Conservation (phyloP, 139 green algal species). For the Zygnema circumcarinatum region DNA sequence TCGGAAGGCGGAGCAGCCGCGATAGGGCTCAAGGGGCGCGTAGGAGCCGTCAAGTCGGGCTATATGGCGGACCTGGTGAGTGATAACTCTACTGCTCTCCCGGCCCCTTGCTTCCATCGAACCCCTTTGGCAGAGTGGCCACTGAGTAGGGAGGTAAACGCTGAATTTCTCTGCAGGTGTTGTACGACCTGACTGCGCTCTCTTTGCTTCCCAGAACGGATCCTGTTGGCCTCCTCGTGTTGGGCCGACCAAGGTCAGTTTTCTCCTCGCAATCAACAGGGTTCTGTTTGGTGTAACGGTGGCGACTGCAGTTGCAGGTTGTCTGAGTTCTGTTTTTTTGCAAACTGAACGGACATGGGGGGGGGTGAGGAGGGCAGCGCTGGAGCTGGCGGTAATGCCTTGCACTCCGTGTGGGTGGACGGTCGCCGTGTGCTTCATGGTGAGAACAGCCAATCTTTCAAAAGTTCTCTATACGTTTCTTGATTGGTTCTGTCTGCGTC, state of each 20-base stretch:
- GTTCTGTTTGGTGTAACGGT: no score
- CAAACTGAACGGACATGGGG: no score
- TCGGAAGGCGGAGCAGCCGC: conserved; percentile 28
- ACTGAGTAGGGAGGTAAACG: no score
- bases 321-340: no score
- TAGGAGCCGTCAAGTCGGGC: conserved; percentile 20
- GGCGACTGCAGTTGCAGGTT: no score
- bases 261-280: no score
- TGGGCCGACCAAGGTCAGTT: background rate
- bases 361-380: no score
- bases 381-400: background rate
- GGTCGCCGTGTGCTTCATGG: background rate
- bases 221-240: background rate
- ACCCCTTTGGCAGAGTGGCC: no score
- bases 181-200: background rate
- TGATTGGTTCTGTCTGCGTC: no score
- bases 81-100: background rate
- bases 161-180: background rate
- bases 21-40: conserved; percentile 11
- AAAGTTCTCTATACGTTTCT: background rate
- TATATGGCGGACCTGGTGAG: conserved; percentile 21
- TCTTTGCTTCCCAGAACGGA: background rate
- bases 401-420: conserved; percentile 16
- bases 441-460: background rate
- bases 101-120: background rate